Conservation (phyloP, 2,329 filamentous ascomycete genomes). For the Colletotrichum sp. region DNA sequence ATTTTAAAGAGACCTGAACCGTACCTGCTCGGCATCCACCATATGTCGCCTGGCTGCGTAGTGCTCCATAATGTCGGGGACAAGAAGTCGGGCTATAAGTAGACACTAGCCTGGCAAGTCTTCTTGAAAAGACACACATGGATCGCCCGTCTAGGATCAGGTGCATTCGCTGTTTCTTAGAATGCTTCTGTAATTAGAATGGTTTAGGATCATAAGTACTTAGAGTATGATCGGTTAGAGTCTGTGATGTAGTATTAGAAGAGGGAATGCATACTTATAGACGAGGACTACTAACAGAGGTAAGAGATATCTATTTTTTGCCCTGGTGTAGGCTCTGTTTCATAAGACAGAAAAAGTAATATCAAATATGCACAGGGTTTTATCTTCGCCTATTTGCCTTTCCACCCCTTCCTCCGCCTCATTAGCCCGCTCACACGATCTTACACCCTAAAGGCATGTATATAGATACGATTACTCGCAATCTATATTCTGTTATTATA, state of each 20-base stretch:
- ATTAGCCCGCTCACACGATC: neutral
- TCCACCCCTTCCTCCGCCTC: neutral
- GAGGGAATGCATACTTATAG: neutral
- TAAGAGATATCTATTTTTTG: neutral
- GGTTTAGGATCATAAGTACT: neutral
- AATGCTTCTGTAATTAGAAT: neutral
- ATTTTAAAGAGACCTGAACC: neutral
- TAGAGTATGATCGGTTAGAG: neutral
- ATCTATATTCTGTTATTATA: rapidly evolving
- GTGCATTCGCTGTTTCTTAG: neutral
- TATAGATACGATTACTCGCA: neutral
- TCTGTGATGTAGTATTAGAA: neutral
- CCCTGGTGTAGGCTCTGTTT: neutral
- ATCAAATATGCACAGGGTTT: neutral
- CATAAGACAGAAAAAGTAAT: neutral
- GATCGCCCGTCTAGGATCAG: neutral
- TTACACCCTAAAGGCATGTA: neutral
- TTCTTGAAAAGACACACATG: neutral
- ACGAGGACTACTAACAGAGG: neutral
- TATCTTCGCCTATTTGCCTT: neutral
- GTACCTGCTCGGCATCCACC: neutral
- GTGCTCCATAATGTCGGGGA: neutral
- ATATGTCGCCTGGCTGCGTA: neutral
- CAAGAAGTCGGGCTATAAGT: neutral
- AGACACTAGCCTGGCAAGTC: neutral